Percentiles rank a stretch among this genome's conserved stretches.
Evolutionary conservation across 768 basidiomycete genomes (phyloP).

Genomic region (Termitomyces sp.): DNA sequence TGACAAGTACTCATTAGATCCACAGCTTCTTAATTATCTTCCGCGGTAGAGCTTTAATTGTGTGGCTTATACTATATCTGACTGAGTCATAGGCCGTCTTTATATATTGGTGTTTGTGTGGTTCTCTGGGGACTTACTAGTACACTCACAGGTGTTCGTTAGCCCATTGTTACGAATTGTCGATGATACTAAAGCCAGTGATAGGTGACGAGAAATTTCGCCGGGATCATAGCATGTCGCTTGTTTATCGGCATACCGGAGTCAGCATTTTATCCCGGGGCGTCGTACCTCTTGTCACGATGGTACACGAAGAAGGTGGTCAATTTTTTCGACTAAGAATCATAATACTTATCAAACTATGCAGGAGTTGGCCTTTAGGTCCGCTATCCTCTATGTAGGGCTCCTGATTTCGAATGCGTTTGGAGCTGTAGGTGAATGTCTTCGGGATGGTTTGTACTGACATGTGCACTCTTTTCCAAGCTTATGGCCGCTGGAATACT

Average conservation of each 20-base stretch:
- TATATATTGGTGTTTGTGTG: constrained; percentile 57
- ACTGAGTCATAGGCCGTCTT: constrained; percentile 39
- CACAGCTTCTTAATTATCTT: constrained; percentile 49
- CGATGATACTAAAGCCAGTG: not conserved
- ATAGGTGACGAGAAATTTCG: constrained; percentile 49
- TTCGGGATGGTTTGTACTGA: not conserved
- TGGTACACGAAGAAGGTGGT: constrained; percentile 55
- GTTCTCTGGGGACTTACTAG: constrained; percentile 61
- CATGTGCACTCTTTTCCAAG: constrained; percentile 21
- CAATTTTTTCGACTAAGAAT: not conserved
- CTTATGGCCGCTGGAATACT: constrained; percentile 75
- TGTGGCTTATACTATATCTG: not conserved
- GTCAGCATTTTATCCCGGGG: constrained; percentile 63
- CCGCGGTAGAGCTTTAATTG: constrained; percentile 30
- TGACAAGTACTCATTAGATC: not conserved
- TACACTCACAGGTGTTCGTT: constrained; percentile 51
- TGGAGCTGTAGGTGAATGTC: constrained; percentile 41
- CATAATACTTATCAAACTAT: not conserved
- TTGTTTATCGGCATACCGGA: constrained; percentile 63
- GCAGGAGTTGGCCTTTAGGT: constrained; percentile 62
- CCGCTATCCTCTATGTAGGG: constrained; percentile 55
- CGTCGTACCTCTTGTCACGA: constrained; percentile 39
- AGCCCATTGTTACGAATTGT: not conserved
- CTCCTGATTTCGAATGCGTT: constrained; percentile 63
- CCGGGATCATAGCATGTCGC: constrained; percentile 50